Base-by-base conservation (phyloP, 306 rosid species). In the Cicer yamashitae region DNA sequence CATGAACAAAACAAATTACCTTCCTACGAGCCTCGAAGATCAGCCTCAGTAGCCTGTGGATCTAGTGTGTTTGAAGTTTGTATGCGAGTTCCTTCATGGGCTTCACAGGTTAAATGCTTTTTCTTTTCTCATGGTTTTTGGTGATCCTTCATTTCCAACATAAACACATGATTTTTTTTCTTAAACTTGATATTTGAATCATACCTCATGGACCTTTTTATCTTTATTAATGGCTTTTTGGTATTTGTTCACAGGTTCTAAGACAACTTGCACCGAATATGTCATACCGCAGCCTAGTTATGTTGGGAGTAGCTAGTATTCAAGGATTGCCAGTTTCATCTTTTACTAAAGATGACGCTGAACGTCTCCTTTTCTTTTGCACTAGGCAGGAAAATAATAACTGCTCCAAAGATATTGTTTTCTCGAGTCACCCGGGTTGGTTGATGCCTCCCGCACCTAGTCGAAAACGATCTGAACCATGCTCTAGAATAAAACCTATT, bases 271-370 rank as follows among this genome's bases (percentile, higher is more conserved):
- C 97, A 41, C 94, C 97, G 7, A 94, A 90, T 75, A 75, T 85
- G 53, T 86, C 98, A n/a, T 89, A 85, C 64, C 97, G 86, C 59
- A 88, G 96, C 83, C 88, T 94, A 73, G 97, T 91, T 45, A 84
- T 86, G 82, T 88, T 94, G 75, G 98, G 98, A 40, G 68, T 94
- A 10, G 98, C 93, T 77, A 89, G 97, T 75, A 78, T 94, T 80
- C 98, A 94, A 82, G 98, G 98, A 78, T 86, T 91, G 82, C 84
- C 97, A 3, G 94, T 94, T 78, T 96, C 98, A 61, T 88, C 98
- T 39, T 94, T 90, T 74, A 90, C 82, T 66, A 91, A 83, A 80
- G 96, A 87, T 75, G 98, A 94, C 85, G 88, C 93, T 4, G 88
- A 89, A 56, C 97, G 97, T 52, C 88, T 94, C 17, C 91, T 91